Evolutionary conservation across 768 basidiomycete genomes (phyloP).

Genomic region (Podaxis sp.): DNA sequence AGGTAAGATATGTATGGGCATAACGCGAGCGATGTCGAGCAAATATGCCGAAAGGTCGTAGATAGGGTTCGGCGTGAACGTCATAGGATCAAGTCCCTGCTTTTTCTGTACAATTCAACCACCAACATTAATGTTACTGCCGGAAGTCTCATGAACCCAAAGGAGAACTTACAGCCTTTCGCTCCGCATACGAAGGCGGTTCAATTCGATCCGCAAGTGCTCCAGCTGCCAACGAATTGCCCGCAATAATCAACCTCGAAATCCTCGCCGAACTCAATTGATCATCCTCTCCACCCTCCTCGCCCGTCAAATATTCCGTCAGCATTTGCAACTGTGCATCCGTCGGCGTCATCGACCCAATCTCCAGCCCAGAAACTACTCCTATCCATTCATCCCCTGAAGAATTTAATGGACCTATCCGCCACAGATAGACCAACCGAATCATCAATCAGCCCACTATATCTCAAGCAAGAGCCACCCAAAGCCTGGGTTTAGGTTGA

Average conservation of each 20-base stretch:
- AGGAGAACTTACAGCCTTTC: slow-evolving; percentile 51
- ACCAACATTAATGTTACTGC: background rate
- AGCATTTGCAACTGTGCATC: slow-evolving; percentile 83
- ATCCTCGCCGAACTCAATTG: slow-evolving; percentile 68
- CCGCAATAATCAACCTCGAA: slow-evolving; percentile 84
- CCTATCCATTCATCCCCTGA: slow-evolving; percentile 76
- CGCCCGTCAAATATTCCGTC: slow-evolving; percentile 87
- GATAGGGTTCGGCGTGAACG: slow-evolving; percentile 77
- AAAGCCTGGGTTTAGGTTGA: background rate
- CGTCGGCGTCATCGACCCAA: slow-evolving; percentile 61
- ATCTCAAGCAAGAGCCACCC: slow-evolving; percentile 9
- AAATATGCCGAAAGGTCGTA: slow-evolving; percentile 67
- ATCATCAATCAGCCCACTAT: background rate
- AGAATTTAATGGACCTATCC: slow-evolving; percentile 13
- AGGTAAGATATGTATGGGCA: slow-evolving; percentile 88
- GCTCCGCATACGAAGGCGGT: slow-evolving; percentile 39
- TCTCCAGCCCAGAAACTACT: slow-evolving; percentile 79
- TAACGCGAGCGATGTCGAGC: slow-evolving; percentile 68
- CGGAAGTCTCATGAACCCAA: background rate
- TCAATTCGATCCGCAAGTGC: slow-evolving; percentile 31
- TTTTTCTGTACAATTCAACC: slow-evolving; percentile 48
- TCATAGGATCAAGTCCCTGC: slow-evolving; percentile 60
- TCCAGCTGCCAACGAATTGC: slow-evolving; percentile 76
- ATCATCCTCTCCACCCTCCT: slow-evolving; percentile 70
- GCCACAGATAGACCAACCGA: slow-evolving; percentile 1